Evolutionary conservation across 2,329 filamentous ascomycete genomes (phyloP), one percentile per base, ranked within the genome.

Genomic region (Diaporthe capsici): DNA sequence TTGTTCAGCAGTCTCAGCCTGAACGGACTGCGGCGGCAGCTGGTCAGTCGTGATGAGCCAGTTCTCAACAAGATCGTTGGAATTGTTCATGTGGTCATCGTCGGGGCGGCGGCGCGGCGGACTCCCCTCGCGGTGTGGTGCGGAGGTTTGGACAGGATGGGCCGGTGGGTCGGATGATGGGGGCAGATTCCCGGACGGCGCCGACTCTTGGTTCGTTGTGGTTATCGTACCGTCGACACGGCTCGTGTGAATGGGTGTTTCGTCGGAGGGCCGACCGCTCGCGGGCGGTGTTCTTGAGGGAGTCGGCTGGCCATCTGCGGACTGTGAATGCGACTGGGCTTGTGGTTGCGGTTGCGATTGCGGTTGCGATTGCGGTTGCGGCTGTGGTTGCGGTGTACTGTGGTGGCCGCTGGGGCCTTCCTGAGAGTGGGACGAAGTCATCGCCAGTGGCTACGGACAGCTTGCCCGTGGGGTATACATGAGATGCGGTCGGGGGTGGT

Each of bases 361-460:
- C 22, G 63, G 39, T 44, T 47, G 28, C 28, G 28, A 28, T 28
- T 55, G 57, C 31, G 71, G 28, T 71, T 51, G 25, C 13, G 37
- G 39, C 20, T 51, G 67, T 28, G 67, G 55, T 60, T 60, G 55
- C 44, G 73, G 57, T 55, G 55, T 44, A 55, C 42, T 47, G 37
- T 9, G 73, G 25, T 70, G 73, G 61, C 55, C 60, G 47, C 68
- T 67, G 44, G 73, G 68, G 75, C 73, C 75, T 42, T 73, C 67
- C 42, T 73, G 60, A 61, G 75, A 47, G 49, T 73, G 60, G 53
- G 75, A 73, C 73, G 75, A 76, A 73, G 73, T 75, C 75, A 76
- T 76, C 68, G 75, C 73, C 65, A 67, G 58, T 53, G 61, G 34
- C 72, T 68, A 74, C 34, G n/a, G 67, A 63, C 68, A 72, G 67